Base-by-base conservation (phyloP, 2,329 filamentous ascomycete genomes). In the Nothophoma quercina region DNA sequence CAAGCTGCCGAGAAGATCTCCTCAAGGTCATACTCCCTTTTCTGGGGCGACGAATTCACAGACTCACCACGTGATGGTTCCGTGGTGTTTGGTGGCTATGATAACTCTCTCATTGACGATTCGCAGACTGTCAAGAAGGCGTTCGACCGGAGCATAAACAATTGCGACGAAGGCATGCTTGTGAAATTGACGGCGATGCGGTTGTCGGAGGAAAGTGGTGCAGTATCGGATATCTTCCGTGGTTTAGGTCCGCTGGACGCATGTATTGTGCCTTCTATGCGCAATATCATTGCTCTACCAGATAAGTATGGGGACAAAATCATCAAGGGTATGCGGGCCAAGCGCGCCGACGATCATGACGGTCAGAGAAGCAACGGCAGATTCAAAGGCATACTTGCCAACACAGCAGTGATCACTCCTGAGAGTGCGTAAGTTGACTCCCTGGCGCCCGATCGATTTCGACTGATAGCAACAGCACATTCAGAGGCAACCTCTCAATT, bases 21-120 rank as follows among this genome's bases (percentile, higher is more conserved):
- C 0, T 56, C 53, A 10, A 47, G 26, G n/a, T 41, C 42, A 7
- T 56, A 46, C 18, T 51, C 53, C 1, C 39, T 56, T 13, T 51
- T 44, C 10, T 51, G 47, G 53, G 53, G 53, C 23, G 47, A 42
- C n/a, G 53, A 56, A 13, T 48, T 51, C n/a, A 44, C 53, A 6
- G 42, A 44, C 6, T 8, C 35, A n/a, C 47, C 47, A n/a, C 43
- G 43, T 9, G 53, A 56, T 34, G 53, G 53, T 19, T 51, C 53
- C 5, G 26, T 56, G 15, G 51, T 47, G 18, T 21, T 56, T 13
- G 53, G 53, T 22, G 53, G 53, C 5, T 51, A 48, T 33, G 47
- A 56, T 22, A 15, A 44, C 29, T 39, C 42, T 13, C 19, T 56
- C 16, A 25, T 48, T 16, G 38, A 26, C 8, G 33, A 48, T 10